These are phyloP conservation scores for Phytomonas sp. DNA, from an alignment of 208 protist genomes.

Conservation along the genomic window DNA sequence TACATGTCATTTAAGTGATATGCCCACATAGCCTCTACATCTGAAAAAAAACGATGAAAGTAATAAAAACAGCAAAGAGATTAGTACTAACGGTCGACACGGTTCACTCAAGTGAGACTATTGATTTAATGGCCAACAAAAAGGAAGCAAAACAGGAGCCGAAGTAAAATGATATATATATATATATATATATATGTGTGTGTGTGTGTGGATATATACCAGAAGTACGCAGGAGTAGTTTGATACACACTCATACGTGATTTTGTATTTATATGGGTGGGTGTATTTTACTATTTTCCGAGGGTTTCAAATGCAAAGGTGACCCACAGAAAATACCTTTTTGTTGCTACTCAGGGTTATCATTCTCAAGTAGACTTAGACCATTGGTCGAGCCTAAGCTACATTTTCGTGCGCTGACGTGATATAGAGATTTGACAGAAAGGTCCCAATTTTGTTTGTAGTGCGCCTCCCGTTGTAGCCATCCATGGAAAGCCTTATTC, in stretches of 20 bases:
- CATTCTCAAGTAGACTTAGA: neutral
- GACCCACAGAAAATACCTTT: neutral
- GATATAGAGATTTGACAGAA: constrained; percentile 29
- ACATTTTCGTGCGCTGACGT: constrained; percentile 2
- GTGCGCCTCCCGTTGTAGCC: constrained; percentile 40
- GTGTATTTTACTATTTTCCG: neutral
- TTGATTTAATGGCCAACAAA: neutral
- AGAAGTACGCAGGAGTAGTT: neutral
- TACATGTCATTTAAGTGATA: neutral
- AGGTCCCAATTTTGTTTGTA: constrained; percentile 57
- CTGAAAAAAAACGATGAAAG: neutral
- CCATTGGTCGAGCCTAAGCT: neutral
- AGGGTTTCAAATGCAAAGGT: neutral
- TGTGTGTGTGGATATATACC: neutral
- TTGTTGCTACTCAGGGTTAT: neutral
- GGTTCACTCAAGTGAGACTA: neutral
- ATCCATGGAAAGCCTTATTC: constrained; percentile 37
- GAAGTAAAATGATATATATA: neutral
- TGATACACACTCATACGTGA: neutral
- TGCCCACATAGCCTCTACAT: neutral
- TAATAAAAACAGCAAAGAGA: constrained; percentile 7
- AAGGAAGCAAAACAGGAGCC: neutral
- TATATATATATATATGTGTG: neutral
- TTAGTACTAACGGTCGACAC: neutral
- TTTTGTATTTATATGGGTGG: neutral